Evolutionary conservation across 345 rosid genomes (phyloP), one percentile per base, ranked within the genome.

Genomic region (Aquilaria sinensis): DNA sequence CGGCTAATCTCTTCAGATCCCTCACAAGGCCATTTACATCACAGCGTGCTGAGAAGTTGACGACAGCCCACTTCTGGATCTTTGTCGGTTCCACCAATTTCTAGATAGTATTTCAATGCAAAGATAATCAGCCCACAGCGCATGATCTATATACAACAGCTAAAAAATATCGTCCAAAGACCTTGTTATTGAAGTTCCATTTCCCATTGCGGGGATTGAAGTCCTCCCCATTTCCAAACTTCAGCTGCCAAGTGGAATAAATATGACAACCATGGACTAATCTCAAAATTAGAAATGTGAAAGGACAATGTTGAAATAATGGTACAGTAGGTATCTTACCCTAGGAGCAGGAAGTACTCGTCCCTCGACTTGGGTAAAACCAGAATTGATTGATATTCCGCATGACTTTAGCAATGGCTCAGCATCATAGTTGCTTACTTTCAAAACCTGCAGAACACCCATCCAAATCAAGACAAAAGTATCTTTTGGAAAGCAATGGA

Each of bases 181-280:
- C 99, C 95, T 90, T 94, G 12, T 83, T 82, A 61, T 88, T 90
- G 43, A 94, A 88, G 74, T 90, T 94, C 99, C 99, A 94, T 29
- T 96, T 80, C 10, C 99, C 99, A 66, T 83, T 85, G 14, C 86
- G 78, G 10, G 97, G 95, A 48, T 62, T 62, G 54, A 90, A 80
- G 59, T 88, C 90, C 48, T 83, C 90, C 29, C 98, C 97, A 2
- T 88, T 88, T 31, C 99, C 99, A 31, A 80, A 80, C 77, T 81
- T 88, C 63, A 94, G 76, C 99, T 94, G 85, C 45, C 55, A 64
- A 63, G 53, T 14, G 57, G 11, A 15, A 5, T 23, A 49, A 47
- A 52, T 13, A 45, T 53, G 49, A 69, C 10, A 56, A 51, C 31
- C n/a, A 65, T 47, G 47, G 57, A 43, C 15, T 51, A 13, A 51